A percentile compares a stretch with the other conserved stretches of the same genome.
Conservation (phyloP, 129 eudicot genomes). For the Deinandra increscens region DNA sequence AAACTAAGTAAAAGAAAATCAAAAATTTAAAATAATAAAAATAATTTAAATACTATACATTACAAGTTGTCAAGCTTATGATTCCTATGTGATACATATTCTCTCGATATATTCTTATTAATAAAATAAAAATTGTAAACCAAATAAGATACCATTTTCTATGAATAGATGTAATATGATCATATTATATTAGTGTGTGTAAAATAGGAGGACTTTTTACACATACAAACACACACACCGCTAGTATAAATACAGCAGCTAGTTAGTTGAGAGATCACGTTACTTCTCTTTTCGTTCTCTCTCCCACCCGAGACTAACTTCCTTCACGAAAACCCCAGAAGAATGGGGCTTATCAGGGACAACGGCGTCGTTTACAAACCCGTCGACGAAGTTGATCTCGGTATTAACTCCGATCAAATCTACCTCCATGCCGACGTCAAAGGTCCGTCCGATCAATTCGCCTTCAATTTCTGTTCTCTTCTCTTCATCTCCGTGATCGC, state of each 20-base stretch:
- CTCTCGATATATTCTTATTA: not conserved
- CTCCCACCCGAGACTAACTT: constrained; percentile 15
- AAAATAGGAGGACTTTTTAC: not conserved
- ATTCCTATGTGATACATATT: not conserved
- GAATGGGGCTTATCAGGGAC: constrained; percentile 57
- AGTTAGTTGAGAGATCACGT: constrained; percentile 30
- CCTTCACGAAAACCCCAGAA: constrained; percentile 18
- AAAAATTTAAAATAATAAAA: no score
- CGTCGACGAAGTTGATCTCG: constrained; percentile 69
- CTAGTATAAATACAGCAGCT: constrained; percentile 29
- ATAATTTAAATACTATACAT: not conserved
- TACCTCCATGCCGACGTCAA: constrained; percentile 81
- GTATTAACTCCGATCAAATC: constrained; percentile 53
- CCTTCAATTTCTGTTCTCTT: not conserved
- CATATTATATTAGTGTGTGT: not conserved
- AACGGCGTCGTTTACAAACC: constrained; percentile 65
- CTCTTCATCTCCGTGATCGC: not conserved
- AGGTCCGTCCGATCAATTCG: constrained; percentile 39
- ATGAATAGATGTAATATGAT: not conserved
- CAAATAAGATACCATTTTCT: not conserved
- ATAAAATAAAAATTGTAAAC: not conserved
- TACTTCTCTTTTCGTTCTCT: not conserved
- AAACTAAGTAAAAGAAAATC: no score
- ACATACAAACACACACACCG: constrained; percentile 15
- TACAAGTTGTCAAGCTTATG: not conserved